Base-by-base conservation (phyloP, 192 early-diverging fungal species). In the Anaeromyces robustus region DNA sequence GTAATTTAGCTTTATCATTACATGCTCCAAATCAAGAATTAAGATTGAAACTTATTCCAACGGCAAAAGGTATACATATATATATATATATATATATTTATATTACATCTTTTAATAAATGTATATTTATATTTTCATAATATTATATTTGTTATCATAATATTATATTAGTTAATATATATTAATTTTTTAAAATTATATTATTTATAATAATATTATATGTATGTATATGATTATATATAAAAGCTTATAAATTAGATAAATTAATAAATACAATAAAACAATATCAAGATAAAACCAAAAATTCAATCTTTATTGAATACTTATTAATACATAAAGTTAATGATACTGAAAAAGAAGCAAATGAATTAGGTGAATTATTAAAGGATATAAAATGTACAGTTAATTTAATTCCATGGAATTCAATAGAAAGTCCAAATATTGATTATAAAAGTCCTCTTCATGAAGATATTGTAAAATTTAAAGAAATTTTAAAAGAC, bases 21-120 rank as follows among this genome's bases (percentile, higher is more conserved):
- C 96, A 97, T 87, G 94, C 96, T 12, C 90, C 92, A 29, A 93
- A 90, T 80, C 91, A 96, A 79, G 87, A 86, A 2, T 86, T 95
- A 29, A 88, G 96, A 16, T 88, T 93, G 34, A 88, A 87, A 78
- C 87, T 97, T 68, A 94, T 97, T 79, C 96, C 96, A 2, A 87
- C 87, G n/a, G 81, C 88, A 30, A 90, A 90, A 81, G 85, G 43
- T 52, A 52, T 39, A 14, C 16, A 39, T 32, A 7, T 32, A 32
- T 32, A 7, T 32, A 32, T 32, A 7, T 32, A 32, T 32, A 7
- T 32, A 32, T 32, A 7, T 32, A 32, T 32, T 32, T 32, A 32
- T 32, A n/a, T n/a, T n/a, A n/a, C n/a, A n/a, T n/a, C n/a, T n/a
- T n/a, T n/a, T n/a, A n/a, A n/a, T n/a, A n/a, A n/a, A n/a, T n/a